Evolutionary conservation across 106 monocot species (phyloP), one percentile per base, ranked within the genome.

Genomic region (Platanthera guangdongensis): DNA sequence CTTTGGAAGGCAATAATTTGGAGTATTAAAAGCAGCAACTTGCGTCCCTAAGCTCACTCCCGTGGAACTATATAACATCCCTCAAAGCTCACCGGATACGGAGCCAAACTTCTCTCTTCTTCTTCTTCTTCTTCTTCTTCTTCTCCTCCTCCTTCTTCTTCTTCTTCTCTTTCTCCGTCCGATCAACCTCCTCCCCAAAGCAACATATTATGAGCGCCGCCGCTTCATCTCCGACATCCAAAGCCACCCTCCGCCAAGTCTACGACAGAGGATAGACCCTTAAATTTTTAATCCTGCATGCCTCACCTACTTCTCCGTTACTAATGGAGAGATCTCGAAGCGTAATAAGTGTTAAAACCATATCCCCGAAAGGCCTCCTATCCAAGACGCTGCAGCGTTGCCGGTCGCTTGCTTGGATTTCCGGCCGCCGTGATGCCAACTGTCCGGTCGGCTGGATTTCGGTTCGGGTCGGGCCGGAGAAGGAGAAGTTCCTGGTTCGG

Each of bases 401-500:
- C 12, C 16, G 18, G 7, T 72, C 48, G 48, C 46, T 72, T 8
- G 10, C 1, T 4, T 10, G 32, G 4, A 5, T 25, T 9, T 12
- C 65, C 11, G 64, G 54, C 53, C n/a, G 47, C 71, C 8, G 13
- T 50, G 50, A 32, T 5, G 0, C 32, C 52, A n/a, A 22, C 75
- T 21, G 82, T 14, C 81, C 83, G 8, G 78, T 49, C 25, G 92
- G 92, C 7, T 87, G 81, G 81, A 68, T 88, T 51, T 55, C 84
- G 32, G 83, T 92, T 49, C 83, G 81, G 76, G 89, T 92, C 12
- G 92, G 92, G 39, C 77, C 75, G 3, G 83, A 32, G 8, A 84
- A 79, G 71, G 86, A 92, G 68, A 78, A 87, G 54, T 89, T 87
- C 71, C 60, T 79, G 60, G 79, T 92, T 16, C 79, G 88, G 18